phyloP scores from a whole-genome alignment of 1,284 basidiomycete species.

The Marasmius sp. region DNA sequence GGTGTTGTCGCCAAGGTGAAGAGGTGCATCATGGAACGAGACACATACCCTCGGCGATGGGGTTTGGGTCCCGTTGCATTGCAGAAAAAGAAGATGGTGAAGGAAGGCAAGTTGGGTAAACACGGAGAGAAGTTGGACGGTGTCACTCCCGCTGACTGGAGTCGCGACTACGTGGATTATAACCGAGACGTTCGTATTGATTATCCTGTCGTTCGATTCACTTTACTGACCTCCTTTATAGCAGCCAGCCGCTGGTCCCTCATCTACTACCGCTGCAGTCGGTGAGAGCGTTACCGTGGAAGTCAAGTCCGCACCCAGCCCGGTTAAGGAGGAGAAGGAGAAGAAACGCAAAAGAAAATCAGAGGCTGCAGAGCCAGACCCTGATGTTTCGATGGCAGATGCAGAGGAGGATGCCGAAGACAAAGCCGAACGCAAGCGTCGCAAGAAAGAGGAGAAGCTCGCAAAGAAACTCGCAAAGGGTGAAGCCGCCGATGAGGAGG shows the following conservation, averaged over 20 bases:
- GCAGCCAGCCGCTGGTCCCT: conserved; percentile 47
- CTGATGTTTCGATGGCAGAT: conserved; percentile 41
- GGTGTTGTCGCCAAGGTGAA: conserved; percentile 99
- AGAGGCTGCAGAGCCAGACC: conserved; percentile 46
- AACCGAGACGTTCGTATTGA: conserved; percentile 42
- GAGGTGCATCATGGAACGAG: conserved; percentile 99
- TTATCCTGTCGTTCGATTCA: conserved; percentile 2
- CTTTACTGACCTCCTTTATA: conserved; percentile 18
- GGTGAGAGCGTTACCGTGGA: conserved; percentile 20
- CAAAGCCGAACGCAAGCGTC: conserved; percentile 47
- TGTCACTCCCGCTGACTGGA: conserved; percentile 91
- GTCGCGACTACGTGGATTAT: conserved; percentile 92
- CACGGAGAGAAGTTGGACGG: conserved; percentile 92
- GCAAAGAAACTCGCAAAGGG: conserved; percentile 37
- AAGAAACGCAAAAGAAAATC: conserved; percentile 78
- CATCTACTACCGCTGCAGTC: conserved; percentile 30
- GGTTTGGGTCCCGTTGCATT: conserved; percentile 95
- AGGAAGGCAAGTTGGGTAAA: conserved; percentile 95
- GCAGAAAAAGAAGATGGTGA: conserved; percentile 98
- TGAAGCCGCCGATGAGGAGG: conserved; percentile 43
- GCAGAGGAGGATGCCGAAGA: conserved; percentile 41
- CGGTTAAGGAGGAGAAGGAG: conserved; percentile 57
- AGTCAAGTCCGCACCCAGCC: conserved; percentile 33
- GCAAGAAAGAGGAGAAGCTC: conserved; percentile 57
- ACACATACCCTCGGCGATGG: conserved; percentile 98